These are phyloP conservation scores for Penicillium manginii DNA, from an alignment of 495 filamentous ascomycete species.

Conservation along the genomic window DNA sequence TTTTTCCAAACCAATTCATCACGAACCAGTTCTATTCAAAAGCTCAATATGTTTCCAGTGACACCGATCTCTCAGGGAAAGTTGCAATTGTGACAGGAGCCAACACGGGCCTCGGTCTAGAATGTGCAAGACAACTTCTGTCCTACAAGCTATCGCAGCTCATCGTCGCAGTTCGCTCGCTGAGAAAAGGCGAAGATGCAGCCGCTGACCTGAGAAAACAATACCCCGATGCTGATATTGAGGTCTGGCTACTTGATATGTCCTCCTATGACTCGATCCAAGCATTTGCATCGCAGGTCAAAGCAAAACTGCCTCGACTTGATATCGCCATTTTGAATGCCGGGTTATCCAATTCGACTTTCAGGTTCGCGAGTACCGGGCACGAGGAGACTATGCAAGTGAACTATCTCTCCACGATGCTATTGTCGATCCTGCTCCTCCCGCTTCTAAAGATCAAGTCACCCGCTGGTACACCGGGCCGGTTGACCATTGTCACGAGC, in stretches of 20 bases:
- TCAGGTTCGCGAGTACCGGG: conserved; percentile 38
- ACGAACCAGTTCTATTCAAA: conserved; percentile 14
- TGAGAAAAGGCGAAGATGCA: conserved; percentile 42
- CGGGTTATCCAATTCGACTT: conserved; percentile 40
- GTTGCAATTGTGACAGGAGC: conserved; percentile 52
- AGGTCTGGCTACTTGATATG: conserved; percentile 58
- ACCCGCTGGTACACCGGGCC: conserved; percentile 28
- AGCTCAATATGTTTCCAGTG: not conserved
- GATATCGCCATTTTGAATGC: conserved; percentile 60
- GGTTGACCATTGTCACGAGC: conserved; percentile 46
- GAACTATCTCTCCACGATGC: conserved; percentile 47
- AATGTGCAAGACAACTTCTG: conserved; percentile 46
- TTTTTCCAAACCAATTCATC: conserved; percentile 18
- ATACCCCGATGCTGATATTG: conserved; percentile 36
- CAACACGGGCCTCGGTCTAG: conserved; percentile 50
- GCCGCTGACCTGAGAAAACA: conserved; percentile 33
- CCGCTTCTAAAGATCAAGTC: conserved; percentile 48
- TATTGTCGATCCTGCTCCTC: conserved; percentile 53
- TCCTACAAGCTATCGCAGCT: conserved; percentile 43
- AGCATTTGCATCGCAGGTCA: conserved; percentile 37
- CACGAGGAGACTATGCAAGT: conserved; percentile 40
- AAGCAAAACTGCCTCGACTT: conserved; percentile 37
- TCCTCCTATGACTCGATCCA: conserved; percentile 47
- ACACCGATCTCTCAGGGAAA: conserved; percentile 32
- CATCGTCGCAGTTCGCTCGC: conserved; percentile 53